These are phyloP conservation scores for Dendryphion nanum DNA, from an alignment of 2,329 filamentous ascomycete species.

Conservation along the genomic window DNA sequence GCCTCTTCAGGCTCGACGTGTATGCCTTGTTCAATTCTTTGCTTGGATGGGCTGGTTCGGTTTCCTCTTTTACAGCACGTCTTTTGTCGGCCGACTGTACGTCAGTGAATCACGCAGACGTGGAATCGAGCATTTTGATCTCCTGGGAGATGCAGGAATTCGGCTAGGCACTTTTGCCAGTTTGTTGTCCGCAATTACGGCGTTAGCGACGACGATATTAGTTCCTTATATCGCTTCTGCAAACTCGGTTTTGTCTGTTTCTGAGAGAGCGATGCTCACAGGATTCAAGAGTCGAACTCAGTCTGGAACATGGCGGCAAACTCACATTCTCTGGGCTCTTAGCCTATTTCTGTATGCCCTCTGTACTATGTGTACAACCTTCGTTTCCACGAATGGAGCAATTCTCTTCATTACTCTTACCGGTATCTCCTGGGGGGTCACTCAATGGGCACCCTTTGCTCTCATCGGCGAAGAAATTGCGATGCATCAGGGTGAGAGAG, in stretches of 20 bases:
- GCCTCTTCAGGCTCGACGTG: slow-evolving; percentile 6
- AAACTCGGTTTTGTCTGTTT: neutral
- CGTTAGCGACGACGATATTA: neutral
- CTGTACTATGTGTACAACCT: neutral
- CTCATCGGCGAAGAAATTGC: slow-evolving; percentile 26
- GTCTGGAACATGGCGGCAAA: neutral
- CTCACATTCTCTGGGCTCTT: neutral
- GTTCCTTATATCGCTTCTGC: neutral
- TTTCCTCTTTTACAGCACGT: slow-evolving; percentile 36
- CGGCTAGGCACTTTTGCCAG: neutral
- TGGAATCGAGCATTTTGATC: neutral
- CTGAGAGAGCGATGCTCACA: neutral
- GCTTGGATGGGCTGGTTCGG: slow-evolving; percentile 38
- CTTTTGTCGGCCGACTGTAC: slow-evolving; percentile 8
- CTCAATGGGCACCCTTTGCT: slow-evolving; percentile 29
- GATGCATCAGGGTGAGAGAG: slow-evolving; percentile 1
- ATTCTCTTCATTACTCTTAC: neutral
- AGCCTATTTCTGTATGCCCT: neutral
- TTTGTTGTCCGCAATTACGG: neutral
- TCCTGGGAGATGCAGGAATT: neutral
- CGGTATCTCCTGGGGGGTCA: slow-evolving; percentile 30
- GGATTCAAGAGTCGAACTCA: neutral
- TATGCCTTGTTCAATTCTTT: slow-evolving; percentile 63
- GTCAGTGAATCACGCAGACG: neutral
- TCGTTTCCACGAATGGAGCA: neutral